A percentile compares a stretch with the other conserved stretches of the same genome.
Conservation (phyloP, 306 rosid genomes). For the Rosa persica region DNA sequence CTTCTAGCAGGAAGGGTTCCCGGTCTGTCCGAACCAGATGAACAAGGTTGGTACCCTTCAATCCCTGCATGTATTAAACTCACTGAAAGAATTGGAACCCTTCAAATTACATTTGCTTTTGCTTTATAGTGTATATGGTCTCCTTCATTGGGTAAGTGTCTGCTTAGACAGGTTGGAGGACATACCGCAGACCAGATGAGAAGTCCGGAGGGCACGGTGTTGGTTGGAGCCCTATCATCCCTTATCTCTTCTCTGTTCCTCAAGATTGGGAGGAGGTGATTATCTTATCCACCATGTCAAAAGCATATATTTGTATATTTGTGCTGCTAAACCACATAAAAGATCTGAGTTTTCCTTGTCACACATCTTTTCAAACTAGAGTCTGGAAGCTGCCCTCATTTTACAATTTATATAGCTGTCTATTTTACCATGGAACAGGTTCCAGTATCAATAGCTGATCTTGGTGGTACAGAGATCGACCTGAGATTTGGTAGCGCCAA, state of each 20-base stretch:
- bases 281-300: background rate
- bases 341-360: background rate
- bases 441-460: slow-evolving; percentile 98
- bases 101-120: background rate
- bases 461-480: slow-evolving; percentile 98
- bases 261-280: slow-evolving; percentile 94
- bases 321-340: background rate
- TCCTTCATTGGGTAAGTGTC: slow-evolving; percentile 34
- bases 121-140: slow-evolving; percentile 28
- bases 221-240: slow-evolving; percentile 99
- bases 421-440: slow-evolving; percentile 60
- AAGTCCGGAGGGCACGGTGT: slow-evolving; percentile 99
- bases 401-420: slow-evolving; percentile 3
- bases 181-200: slow-evolving; percentile 96
- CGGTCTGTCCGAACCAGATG: slow-evolving; percentile 92
- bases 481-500: slow-evolving; percentile 76
- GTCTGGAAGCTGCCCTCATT: background rate
- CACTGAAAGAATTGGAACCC: background rate
- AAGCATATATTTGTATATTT: background rate
- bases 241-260: slow-evolving; percentile 78
- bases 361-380: background rate
- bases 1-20: slow-evolving; percentile 91
- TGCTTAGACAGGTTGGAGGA: slow-evolving; percentile 99
- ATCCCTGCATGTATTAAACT: background rate
- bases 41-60: slow-evolving; percentile 61